These are phyloP conservation scores for Calocybe gangraenosa DNA, from an alignment of 768 basidiomycete genomes.

Conservation along the genomic window DNA sequence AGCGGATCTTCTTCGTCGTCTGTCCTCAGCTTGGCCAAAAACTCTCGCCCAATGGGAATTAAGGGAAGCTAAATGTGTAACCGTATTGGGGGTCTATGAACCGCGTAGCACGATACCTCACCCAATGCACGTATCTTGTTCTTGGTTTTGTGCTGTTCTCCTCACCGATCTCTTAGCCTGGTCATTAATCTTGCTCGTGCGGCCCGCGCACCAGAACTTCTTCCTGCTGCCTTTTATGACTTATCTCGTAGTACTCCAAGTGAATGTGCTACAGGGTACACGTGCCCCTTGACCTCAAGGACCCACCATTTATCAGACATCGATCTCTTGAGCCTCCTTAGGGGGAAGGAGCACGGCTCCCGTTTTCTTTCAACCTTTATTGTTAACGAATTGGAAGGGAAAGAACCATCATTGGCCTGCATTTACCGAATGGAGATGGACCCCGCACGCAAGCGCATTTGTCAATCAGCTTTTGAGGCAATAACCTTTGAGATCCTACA, in stretches of 20 bases:
- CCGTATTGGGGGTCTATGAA: slow-evolving; percentile 45
- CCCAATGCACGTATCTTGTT: slow-evolving; percentile 51
- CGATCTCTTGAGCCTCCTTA: slow-evolving; percentile 58
- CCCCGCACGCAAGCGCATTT: slow-evolving; percentile 43
- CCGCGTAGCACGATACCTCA: slow-evolving; percentile 57
- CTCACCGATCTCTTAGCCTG: slow-evolving; percentile 33
- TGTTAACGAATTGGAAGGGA: slow-evolving; percentile 67
- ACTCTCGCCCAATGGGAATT: slow-evolving; percentile 63
- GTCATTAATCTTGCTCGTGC: slow-evolving; percentile 66
- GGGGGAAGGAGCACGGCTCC: slow-evolving; percentile 68
- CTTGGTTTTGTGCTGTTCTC: slow-evolving; percentile 1
- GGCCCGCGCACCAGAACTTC: slow-evolving; percentile 48
- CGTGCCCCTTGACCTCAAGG: slow-evolving; percentile 27
- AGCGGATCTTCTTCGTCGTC: slow-evolving; percentile 47
- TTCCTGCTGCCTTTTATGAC: slow-evolving; percentile 79
- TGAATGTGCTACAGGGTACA: slow-evolving; percentile 52
- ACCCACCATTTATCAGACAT: slow-evolving; percentile 40
- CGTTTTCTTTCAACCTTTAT: slow-evolving; percentile 77
- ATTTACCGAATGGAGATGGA: slow-evolving; percentile 44
- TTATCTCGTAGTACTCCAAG: slow-evolving; percentile 66
- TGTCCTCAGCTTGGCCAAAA: slow-evolving; percentile 56
- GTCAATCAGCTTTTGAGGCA: slow-evolving; percentile 69
- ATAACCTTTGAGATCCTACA: slow-evolving; percentile 73
- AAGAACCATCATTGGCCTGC: slow-evolving; percentile 48
- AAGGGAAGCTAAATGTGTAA: slow-evolving; percentile 56